Evolutionary conservation across 192 early-diverging fungal species (phyloP).

Genomic region (Coemansia biformis): DNA sequence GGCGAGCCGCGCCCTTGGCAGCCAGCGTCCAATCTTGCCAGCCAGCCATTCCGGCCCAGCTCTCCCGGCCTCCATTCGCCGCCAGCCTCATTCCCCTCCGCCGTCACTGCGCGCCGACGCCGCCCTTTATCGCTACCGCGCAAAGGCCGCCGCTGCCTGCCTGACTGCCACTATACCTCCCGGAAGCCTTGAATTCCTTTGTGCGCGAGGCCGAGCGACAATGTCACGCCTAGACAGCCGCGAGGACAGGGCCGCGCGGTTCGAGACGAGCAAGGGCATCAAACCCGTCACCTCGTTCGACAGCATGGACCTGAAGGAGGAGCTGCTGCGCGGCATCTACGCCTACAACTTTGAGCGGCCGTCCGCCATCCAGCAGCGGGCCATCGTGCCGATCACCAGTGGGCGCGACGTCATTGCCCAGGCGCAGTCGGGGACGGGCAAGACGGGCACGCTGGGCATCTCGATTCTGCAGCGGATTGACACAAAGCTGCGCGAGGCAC

Average conservation of each 20-base stretch:
- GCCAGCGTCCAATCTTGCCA: no score
- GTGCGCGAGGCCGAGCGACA: background rate
- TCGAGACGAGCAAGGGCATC: conserved; percentile 81
- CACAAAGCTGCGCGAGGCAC: conserved; percentile 79
- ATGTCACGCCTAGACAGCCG: conserved; percentile 6
- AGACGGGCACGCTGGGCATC: conserved; percentile 96
- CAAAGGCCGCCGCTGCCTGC: no score
- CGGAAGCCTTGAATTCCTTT: no score
- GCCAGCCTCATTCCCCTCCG: no score
- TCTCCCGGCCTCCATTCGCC: no score
- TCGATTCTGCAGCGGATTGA: conserved; percentile 88
- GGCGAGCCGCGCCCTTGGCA: no score
- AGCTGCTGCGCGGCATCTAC: conserved; percentile 93
- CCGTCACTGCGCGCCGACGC: no score
- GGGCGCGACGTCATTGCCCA: conserved; percentile 95
- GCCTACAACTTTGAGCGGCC: conserved; percentile 98
- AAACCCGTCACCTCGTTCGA: conserved; percentile 85
- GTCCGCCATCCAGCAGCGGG: conserved; percentile 98
- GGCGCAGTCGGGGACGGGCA: conserved; percentile 98
- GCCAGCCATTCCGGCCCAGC: no score
- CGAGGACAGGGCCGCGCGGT: conserved; percentile 10
- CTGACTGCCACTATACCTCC: no score
- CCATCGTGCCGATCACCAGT: conserved; percentile 81
- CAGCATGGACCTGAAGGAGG: conserved; percentile 94
- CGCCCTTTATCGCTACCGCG: no score